phyloP scores from a whole-genome alignment of 805 yeast species.

The Metschnikowia anglica region DNA sequence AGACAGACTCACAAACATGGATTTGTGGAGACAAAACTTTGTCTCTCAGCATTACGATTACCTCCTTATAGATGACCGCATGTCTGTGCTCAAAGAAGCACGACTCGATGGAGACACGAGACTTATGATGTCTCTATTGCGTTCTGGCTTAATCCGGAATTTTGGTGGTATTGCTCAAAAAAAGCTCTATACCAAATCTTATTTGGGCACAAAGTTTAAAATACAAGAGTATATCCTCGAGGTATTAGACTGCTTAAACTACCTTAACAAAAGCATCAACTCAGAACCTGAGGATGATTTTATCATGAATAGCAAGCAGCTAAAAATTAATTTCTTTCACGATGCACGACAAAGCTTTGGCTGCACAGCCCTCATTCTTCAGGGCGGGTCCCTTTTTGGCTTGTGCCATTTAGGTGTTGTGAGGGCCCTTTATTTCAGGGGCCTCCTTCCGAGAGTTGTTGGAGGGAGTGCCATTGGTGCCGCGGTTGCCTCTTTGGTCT shows the following conservation, averaged over 20 bases:
- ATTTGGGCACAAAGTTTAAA: conserved; percentile 82
- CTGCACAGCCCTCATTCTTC: conserved; percentile 82
- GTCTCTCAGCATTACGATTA: conserved; percentile 82
- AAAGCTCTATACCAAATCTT: conserved; percentile 74
- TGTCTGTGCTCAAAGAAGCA: conserved; percentile 61
- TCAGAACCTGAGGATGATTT: conserved; percentile 31
- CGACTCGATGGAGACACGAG: conserved; percentile 57
- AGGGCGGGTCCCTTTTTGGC: conserved; percentile 95
- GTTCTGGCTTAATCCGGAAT: conserved; percentile 84
- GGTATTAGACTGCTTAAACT: conserved; percentile 65
- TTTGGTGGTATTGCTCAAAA: conserved; percentile 88
- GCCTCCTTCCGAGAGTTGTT: conserved; percentile 77
- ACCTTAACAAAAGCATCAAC: conserved; percentile 48
- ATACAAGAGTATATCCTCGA: conserved; percentile 86
- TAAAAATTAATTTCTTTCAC: conserved; percentile 72
- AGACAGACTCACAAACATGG: conserved; percentile 46
- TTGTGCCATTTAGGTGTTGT: conserved; percentile 92
- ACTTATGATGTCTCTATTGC: conserved; percentile 59
- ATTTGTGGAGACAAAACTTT: conserved; percentile 76
- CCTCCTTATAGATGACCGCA: conserved; percentile 71
- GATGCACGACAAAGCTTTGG: conserved; percentile 88
- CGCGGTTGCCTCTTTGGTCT: conserved; percentile 81
- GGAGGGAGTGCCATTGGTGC: conserved; percentile 96
- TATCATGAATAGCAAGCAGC: conserved; percentile 51
- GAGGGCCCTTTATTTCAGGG: conserved; percentile 71